Evolutionary conservation across 495 filamentous ascomycete genomes (phyloP).

Genomic region (Talaromyces stipitatus): DNA sequence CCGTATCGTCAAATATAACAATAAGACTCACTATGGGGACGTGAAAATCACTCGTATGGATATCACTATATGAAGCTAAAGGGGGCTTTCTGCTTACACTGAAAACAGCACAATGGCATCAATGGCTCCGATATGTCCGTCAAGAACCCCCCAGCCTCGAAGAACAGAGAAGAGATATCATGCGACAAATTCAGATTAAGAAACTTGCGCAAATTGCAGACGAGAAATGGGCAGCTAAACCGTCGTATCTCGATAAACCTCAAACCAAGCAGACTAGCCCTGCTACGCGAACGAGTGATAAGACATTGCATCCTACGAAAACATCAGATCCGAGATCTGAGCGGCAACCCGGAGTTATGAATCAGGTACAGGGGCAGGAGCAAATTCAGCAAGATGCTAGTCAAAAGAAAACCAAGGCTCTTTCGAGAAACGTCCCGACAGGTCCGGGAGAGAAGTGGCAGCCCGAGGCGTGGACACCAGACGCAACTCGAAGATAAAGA

Average conservation of each 20-base stretch:
- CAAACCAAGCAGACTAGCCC: slow-evolving; percentile 35
- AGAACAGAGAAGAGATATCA: slow-evolving; percentile 66
- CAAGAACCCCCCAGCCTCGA: slow-evolving; percentile 56
- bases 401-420: slow-evolving; percentile 38
- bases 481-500: slow-evolving; percentile 20
- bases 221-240: slow-evolving; percentile 76
- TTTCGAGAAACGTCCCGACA: slow-evolving; percentile 50
- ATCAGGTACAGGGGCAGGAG: slow-evolving; percentile 12
- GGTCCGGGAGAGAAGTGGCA: slow-evolving; percentile 69
- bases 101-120: slow-evolving; percentile 75
- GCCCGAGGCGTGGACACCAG: slow-evolving; percentile 63
- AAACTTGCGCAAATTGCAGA: slow-evolving; percentile 71
- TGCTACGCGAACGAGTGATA: slow-evolving; percentile 26
- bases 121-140: slow-evolving; percentile 89
- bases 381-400: slow-evolving; percentile 11
- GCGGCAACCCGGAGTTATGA: slow-evolving; percentile 18
- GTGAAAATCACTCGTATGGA: slow-evolving; percentile 52
- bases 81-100: slow-evolving; percentile 3
- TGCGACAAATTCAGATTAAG: slow-evolving; percentile 62
- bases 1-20: slow-evolving; percentile 61
- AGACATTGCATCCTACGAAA: slow-evolving; percentile 16
- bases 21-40: slow-evolving; percentile 56
- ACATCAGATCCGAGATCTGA: slow-evolving; percentile 9
- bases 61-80: background rate
- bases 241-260: slow-evolving; percentile 53